These are phyloP conservation scores for Alternaria rosae DNA, from an alignment of 2,329 filamentous ascomycete genomes.

Conservation along the genomic window DNA sequence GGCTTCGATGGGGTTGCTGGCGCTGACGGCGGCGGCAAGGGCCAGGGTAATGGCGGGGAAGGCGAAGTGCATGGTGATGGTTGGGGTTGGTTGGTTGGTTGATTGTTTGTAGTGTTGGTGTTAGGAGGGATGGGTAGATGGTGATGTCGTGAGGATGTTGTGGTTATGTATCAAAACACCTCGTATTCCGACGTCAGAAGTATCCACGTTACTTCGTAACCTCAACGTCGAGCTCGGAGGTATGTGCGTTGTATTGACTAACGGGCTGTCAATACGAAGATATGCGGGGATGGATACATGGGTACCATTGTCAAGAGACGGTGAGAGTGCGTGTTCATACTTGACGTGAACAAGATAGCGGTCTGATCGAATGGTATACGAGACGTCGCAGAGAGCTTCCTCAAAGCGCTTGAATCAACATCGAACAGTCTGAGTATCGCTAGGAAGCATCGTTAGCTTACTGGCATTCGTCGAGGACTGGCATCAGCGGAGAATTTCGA, in stretches of 20 bases:
- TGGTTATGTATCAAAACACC: background rate
- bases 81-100: background rate
- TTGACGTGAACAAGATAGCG: background rate
- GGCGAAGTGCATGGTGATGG: background rate
- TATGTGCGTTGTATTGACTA: background rate
- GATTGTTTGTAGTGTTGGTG: background rate
- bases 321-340: background rate
- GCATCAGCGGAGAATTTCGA: background rate
- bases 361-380: background rate
- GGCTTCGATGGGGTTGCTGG: slow-evolving; percentile 1
- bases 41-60: background rate
- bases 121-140: background rate
- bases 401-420: background rate
- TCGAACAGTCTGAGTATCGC: background rate
- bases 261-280: background rate
- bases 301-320: slow-evolving; percentile 3
- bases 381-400: background rate
- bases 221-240: background rate
- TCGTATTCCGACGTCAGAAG: slow-evolving; percentile 5
- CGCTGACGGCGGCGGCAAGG: background rate
- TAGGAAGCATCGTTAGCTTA: too few relatives aligned
- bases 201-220: slow-evolving; percentile 1
- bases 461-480: too few relatives aligned
- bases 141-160: background rate
- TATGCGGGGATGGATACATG: background rate